phyloP scores from a whole-genome alignment of 1,139 yeast genomes.

The Zygosaccharomyces sapae region DNA sequence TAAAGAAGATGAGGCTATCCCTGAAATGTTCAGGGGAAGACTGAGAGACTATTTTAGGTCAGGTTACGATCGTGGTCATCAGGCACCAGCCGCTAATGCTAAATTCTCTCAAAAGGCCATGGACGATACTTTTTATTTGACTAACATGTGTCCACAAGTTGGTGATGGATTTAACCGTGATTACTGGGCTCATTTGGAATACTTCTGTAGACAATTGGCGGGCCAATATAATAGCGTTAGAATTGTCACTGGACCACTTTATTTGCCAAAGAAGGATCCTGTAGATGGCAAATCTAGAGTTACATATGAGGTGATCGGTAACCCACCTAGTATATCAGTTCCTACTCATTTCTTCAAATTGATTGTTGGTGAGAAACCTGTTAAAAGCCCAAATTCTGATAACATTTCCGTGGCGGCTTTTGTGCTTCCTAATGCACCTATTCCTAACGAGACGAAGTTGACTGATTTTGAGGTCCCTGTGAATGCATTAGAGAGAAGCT shows the following conservation, averaged over 20 bases:
- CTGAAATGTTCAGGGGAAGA: constrained; percentile 66
- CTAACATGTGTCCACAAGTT: constrained; percentile 94
- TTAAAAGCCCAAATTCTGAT: constrained; percentile 38
- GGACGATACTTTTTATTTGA: constrained; percentile 87
- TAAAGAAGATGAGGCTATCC: constrained; percentile 80
- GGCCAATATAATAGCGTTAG: constrained; percentile 66
- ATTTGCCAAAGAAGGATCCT: constrained; percentile 69
- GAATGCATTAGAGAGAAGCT: constrained; percentile 79
- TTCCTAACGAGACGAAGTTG: constrained; percentile 66
- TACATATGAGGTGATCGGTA: constrained; percentile 87
- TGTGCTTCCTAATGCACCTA: constrained; percentile 80
- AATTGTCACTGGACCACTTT: constrained; percentile 89
- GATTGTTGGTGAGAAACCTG: constrained; percentile 72
- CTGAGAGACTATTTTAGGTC: constrained; percentile 86
- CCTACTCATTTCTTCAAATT: constrained; percentile 96
- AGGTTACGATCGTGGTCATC: constrained; percentile 96
- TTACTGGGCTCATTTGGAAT: constrained; percentile 96
- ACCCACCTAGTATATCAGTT: constrained; percentile 93
- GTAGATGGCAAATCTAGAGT: constrained; percentile 79
- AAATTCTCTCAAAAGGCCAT: constrained; percentile 84
- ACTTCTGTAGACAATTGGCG: constrained; percentile 76
- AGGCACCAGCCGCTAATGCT: constrained; percentile 98
- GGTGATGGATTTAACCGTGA: constrained; percentile 97
- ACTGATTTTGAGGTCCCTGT: constrained; percentile 80
- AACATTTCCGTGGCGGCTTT: constrained; percentile 81